Evolutionary conservation across 768 basidiomycete genomes (phyloP).

Genomic region (Psilocybe tampanensis): DNA sequence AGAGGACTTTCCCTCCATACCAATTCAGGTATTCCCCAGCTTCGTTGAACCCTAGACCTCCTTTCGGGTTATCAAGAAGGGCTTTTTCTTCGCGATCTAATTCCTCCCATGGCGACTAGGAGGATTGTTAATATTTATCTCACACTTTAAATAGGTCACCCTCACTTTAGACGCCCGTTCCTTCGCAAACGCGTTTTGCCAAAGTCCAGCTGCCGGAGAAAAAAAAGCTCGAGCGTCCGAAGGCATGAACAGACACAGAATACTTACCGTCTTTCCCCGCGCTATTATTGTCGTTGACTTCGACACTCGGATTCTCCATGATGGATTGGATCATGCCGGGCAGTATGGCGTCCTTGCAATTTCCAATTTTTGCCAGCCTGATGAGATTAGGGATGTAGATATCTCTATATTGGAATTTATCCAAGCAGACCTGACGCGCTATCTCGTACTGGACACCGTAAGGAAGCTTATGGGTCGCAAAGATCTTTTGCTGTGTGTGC

Average conservation of each 20-base stretch:
- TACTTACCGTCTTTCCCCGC: slow-evolving; percentile 1
- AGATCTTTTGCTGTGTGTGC: slow-evolving; percentile 19
- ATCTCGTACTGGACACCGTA: slow-evolving; percentile 59
- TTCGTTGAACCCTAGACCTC: slow-evolving; percentile 44
- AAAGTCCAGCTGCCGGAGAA: slow-evolving; percentile 10
- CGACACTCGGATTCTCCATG: slow-evolving; percentile 3
- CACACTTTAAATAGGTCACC: background rate
- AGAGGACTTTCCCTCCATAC: slow-evolving; percentile 66
- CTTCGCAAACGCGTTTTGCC: slow-evolving; percentile 35
- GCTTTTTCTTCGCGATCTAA: slow-evolving; percentile 56
- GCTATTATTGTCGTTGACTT: slow-evolving; percentile 2
- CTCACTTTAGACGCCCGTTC: slow-evolving; percentile 22
- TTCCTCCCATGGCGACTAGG: slow-evolving; percentile 64
- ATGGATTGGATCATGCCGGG: slow-evolving; percentile 24
- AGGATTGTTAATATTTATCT: background rate
- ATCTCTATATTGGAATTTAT: slow-evolving; percentile 28
- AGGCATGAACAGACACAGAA: background rate
- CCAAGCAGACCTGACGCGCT: slow-evolving; percentile 40
- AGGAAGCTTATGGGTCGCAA: slow-evolving; percentile 33
- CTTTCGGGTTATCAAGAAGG: slow-evolving; percentile 31
- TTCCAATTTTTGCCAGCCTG: slow-evolving; percentile 21
- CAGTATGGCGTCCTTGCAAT: slow-evolving; percentile 36
- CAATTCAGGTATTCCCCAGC: slow-evolving; percentile 40
- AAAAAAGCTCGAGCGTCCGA: background rate
- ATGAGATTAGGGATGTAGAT: slow-evolving; percentile 32